phyloP scores from a whole-genome alignment of 768 basidiomycete species.

The Boletus subparvulus region DNA sequence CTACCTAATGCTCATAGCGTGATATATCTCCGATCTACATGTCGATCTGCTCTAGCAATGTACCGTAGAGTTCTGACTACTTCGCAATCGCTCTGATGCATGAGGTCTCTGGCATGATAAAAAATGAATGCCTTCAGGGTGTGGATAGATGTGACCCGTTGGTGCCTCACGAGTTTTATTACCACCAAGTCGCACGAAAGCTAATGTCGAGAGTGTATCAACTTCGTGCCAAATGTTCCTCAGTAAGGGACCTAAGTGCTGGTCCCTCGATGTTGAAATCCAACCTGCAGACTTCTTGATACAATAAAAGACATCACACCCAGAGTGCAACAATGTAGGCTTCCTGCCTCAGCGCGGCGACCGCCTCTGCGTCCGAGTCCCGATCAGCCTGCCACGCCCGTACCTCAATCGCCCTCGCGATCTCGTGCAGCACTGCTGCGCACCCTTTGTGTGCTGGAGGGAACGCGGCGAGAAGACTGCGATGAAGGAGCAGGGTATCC shows the following conservation, averaged over 20 bases:
- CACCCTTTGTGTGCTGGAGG: constrained; percentile 65
- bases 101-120: no score
- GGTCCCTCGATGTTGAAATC: not conserved
- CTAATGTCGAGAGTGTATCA: not conserved
- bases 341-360: constrained; percentile 66
- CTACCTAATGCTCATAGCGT: constrained; percentile 2
- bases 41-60: constrained; percentile 8
- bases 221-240: not conserved
- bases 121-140: no score
- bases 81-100: not conserved
- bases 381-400: constrained; percentile 70
- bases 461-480: constrained; percentile 61
- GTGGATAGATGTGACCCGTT: not conserved
- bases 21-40: constrained; percentile 1
- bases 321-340: constrained; percentile 51
- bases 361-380: constrained; percentile 69
- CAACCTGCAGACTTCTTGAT: constrained; percentile 7
- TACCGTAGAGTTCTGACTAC: constrained; percentile 8
- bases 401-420: constrained; percentile 62
- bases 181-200: not conserved
- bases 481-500: constrained; percentile 76
- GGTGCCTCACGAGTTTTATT: no score
- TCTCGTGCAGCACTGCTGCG: constrained; percentile 60
- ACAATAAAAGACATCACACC: constrained; percentile 10
- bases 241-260: not conserved